Percentiles rank a stretch among this genome's conserved stretches.
Evolutionary conservation across 2,329 filamentous ascomycete species (phyloP).

Genomic region (Epichloe gansuensis): DNA sequence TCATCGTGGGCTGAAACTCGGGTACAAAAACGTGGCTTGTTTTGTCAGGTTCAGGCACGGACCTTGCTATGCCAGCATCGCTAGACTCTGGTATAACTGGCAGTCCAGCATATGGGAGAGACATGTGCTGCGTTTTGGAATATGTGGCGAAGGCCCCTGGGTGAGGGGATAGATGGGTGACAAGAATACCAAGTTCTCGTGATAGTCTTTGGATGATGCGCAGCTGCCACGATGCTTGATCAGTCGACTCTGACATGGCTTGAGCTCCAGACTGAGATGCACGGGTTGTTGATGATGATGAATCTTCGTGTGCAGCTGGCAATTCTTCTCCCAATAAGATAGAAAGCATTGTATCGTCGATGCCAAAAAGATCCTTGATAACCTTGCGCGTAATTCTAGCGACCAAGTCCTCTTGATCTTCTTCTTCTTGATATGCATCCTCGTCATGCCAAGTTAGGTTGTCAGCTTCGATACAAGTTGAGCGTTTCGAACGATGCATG

Average conservation of each 20-base stretch:
- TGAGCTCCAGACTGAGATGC: slow-evolving; percentile 23
- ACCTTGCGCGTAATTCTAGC: slow-evolving; percentile 72
- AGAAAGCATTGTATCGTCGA: slow-evolving; percentile 73
- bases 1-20: slow-evolving; percentile 37
- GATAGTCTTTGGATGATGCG: slow-evolving; percentile 74
- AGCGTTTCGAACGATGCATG: slow-evolving; percentile 15
- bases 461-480: slow-evolving; percentile 23
- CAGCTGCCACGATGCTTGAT: slow-evolving; percentile 53
- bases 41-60: slow-evolving; percentile 12
- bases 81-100: slow-evolving; percentile 46
- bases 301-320: slow-evolving; percentile 37
- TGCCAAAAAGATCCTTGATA: slow-evolving; percentile 78
- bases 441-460: slow-evolving; percentile 42
- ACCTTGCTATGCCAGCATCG: slow-evolving; percentile 18
- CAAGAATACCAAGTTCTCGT: slow-evolving; percentile 69
- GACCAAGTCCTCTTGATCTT: slow-evolving; percentile 58
- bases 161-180: slow-evolving; percentile 66
- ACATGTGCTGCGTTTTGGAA: slow-evolving; percentile 46
- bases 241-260: slow-evolving; percentile 17
- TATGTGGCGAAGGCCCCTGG: slow-evolving; percentile 85
- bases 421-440: slow-evolving; percentile 28
- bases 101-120: slow-evolving; percentile 67
- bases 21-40: slow-evolving; percentile 14
- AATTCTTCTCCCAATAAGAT: slow-evolving; percentile 78
- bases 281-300: slow-evolving; percentile 34